Evolutionary conservation across 192 early-diverging fungal genomes (phyloP), one percentile per base, ranked within the genome.

Genomic region (Linnemannia elongata): DNA sequence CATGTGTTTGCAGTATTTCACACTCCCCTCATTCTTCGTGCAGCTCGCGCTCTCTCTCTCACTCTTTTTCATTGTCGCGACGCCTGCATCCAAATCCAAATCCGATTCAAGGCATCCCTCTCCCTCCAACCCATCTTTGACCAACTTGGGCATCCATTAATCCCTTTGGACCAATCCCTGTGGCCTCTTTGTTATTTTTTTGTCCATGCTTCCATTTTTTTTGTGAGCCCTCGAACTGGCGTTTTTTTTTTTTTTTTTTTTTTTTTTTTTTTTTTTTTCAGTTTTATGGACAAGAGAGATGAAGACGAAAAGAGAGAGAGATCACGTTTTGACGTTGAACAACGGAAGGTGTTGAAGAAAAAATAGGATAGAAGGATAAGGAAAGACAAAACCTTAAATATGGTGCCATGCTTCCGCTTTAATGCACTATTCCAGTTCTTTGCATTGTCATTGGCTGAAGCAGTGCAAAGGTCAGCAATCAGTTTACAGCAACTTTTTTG

Each of bases 401-500:
- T 82, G 81, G 73, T 82, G 81, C 81, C 81, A 77, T 82, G 22
- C 17, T 75, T 45, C 39, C 18, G 22, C 3, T 18, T 60, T 35
- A 76, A 76, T 75, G 13, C 39, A 55, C 49, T 22, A 47, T 30
- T 42, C 8, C 15, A 33, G 4, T 57, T 35, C 33, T 33, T 66
- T 27, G 30, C 13, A 15, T 22, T 66, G 9, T 15, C 60, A 66
- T 66, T 66, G 60, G 60, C 9, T 33, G 60, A n/a, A 66, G 22
- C 47, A 18, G 3, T 18, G 4, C 47, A 49, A 49, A 15, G 17
- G 47, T 49, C 47, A 49, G 47, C 18, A 18, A 49, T 49, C 47
- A 18, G 47, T 15, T 7, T 17, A 12, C 47, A 49, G 17, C 47
- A 9, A 49, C 47, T 49, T 49, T 49, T 49, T 10, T 49, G 12